Conservation (phyloP, 345 rosid species). For the Euphorbia peplus region DNA sequence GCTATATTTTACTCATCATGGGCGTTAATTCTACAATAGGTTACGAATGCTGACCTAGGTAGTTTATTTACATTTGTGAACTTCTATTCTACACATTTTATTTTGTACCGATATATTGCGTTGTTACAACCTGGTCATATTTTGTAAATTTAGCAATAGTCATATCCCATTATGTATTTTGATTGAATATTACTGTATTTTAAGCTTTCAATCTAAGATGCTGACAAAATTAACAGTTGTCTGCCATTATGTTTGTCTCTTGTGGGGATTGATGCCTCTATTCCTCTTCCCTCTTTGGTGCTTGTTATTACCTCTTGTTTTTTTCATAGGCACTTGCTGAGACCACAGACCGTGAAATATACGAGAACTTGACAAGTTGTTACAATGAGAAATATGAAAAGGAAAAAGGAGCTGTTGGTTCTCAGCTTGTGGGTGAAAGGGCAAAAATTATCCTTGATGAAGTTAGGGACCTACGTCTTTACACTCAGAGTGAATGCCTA, state of each 20-base stretch:
- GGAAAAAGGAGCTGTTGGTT: conserved; percentile 74
- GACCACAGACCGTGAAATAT: conserved; percentile 77
- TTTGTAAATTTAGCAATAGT: not conserved
- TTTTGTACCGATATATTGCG: not conserved
- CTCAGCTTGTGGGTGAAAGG: conserved; percentile 80
- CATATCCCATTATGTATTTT: not conserved
- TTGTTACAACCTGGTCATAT: not conserved
- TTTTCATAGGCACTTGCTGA: conserved; percentile 66
- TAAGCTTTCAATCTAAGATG: not conserved
- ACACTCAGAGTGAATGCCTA: conserved; percentile 70
- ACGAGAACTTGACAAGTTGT: conserved; percentile 59
- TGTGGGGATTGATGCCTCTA: not conserved
- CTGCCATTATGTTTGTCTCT: not conserved
- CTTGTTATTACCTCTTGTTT: conserved; percentile 5
- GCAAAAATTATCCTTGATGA: conserved; percentile 86
- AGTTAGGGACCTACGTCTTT: conserved; percentile 62
- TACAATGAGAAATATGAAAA: conserved; percentile 47
- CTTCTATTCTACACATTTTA: not conserved
- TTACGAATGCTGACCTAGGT: not conserved
- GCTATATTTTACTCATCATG: not conserved
- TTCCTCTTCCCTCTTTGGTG: conserved; percentile 2
- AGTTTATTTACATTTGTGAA: not conserved
- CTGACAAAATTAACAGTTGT: not conserved
- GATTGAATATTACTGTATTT: not conserved
- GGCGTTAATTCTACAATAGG: not conserved